Evolutionary conservation across 2,329 filamentous ascomycete species (phyloP).

Genomic region (Cordyceps militaris): DNA sequence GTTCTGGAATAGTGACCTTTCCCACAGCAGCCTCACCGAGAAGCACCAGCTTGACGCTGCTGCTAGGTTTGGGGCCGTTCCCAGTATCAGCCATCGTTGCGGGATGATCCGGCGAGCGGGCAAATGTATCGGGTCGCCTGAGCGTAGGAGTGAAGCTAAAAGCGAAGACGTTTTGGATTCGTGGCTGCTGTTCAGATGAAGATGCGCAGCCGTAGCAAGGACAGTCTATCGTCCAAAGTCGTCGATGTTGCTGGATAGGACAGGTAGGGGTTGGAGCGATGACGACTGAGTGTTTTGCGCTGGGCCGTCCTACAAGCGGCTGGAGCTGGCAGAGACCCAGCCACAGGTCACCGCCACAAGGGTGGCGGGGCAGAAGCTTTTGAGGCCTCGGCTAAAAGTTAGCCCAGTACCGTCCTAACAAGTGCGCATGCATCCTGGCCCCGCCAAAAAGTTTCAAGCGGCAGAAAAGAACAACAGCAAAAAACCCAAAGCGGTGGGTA

Average conservation of each 20-base stretch:
- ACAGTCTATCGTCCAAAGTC: neutral
- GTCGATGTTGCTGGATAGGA: conserved; percentile 5
- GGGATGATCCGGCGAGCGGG: conserved; percentile 1
- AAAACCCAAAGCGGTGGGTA: conserved; percentile 4
- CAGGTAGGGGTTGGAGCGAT: conserved; percentile 17
- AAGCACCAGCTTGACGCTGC: conserved; percentile 98
- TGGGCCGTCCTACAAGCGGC: conserved; percentile 6
- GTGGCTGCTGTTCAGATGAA: neutral
- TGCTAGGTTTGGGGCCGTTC: conserved; percentile 84
- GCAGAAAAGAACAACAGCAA: conserved; percentile 5
- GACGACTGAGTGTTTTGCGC: conserved; percentile 12
- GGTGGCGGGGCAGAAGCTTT: conserved; percentile 8
- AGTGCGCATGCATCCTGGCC: neutral
- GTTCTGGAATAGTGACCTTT: conserved; percentile 61
- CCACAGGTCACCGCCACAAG: conserved; percentile 6
- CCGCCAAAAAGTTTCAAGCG: conserved; percentile 18
- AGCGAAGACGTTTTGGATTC: neutral
- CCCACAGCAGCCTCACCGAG: conserved; percentile 96
- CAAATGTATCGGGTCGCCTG: neutral
- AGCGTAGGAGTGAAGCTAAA: neutral
- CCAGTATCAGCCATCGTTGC: conserved; percentile 37
- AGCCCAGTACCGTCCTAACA: conserved; percentile 8
- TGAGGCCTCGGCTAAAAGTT: conserved; percentile 19
- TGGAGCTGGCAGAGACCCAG: conserved; percentile 3
- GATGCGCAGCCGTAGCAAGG: neutral